A percentile compares a stretch with the other conserved stretches of the same genome.
phyloP scores from a whole-genome alignment of 2,329 filamentous ascomycete genomes.

The Tricladium varicosporioides region DNA sequence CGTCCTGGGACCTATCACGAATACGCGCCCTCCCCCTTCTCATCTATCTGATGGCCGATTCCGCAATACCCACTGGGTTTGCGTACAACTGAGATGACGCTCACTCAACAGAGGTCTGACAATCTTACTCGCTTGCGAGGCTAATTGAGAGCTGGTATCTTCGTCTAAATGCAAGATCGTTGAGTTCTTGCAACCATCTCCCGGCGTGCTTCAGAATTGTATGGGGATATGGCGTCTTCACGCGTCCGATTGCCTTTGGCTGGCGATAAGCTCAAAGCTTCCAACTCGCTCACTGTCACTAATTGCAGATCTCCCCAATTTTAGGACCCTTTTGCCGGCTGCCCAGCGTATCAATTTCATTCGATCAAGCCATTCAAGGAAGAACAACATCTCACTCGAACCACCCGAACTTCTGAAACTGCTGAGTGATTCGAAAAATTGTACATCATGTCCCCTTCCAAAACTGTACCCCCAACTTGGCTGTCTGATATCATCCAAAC shows the following conservation, averaged over 20 bases:
- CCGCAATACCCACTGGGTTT: background rate
- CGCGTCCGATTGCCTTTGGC: constrained; percentile 12
- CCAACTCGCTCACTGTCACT: constrained; percentile 9
- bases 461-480: background rate
- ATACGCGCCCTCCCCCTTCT: constrained; percentile 22
- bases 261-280: constrained; percentile 19
- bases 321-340: background rate
- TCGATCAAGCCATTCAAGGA: background rate
- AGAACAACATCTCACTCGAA: constrained; percentile 1
- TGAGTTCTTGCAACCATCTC: background rate
- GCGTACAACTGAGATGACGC: background rate
- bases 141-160: constrained; percentile 7
- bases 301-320: constrained; percentile 8
- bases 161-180: constrained; percentile 7
- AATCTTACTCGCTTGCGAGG: constrained; percentile 12
- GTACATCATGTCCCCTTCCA: background rate
- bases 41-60: constrained; percentile 13
- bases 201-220: constrained; percentile 19
- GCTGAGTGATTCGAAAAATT: constrained; percentile 2
- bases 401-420: constrained; percentile 7
- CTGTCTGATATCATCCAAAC: background rate
- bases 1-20: constrained; percentile 18
- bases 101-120: background rate
- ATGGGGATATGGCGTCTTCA: constrained; percentile 14
- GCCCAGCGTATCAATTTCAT: constrained; percentile 4